Evolutionary conservation across 2,329 filamentous ascomycete genomes (phyloP).

Genomic region (Paraphoma chrysanthemicola): DNA sequence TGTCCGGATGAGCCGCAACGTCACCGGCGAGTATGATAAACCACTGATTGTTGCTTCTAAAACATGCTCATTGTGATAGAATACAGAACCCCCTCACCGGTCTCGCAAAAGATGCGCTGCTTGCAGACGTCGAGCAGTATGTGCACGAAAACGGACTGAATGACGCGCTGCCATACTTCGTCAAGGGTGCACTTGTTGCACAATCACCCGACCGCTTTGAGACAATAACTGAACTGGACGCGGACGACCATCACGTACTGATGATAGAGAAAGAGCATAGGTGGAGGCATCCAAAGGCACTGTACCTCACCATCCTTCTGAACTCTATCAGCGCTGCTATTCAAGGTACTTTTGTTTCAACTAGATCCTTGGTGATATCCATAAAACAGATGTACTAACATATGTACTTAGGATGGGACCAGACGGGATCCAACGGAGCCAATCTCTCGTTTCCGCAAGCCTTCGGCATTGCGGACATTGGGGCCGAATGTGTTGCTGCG

Average conservation of each 20-base stretch:
- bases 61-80: constrained; percentile 34
- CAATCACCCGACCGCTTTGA: constrained; percentile 71
- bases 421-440: constrained; percentile 60
- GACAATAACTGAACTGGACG: constrained; percentile 64
- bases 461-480: constrained; percentile 54
- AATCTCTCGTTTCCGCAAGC: constrained; percentile 65
- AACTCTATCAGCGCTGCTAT: constrained; percentile 73
- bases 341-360: constrained; percentile 67
- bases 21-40: constrained; percentile 21
- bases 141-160: constrained; percentile 67
- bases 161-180: constrained; percentile 60
- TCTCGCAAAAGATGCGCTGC: constrained; percentile 58
- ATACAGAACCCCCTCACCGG: constrained; percentile 63
- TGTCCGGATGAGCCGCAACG: constrained; percentile 15
- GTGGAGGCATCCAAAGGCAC: constrained; percentile 61
- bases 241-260: constrained; percentile 66
- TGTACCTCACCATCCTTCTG: constrained; percentile 70
- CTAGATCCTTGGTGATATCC: constrained; percentile 24
- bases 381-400: neutral
- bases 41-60: neutral
- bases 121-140: constrained; percentile 65
- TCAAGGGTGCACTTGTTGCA: constrained; percentile 68
- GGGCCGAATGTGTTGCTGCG: constrained; percentile 8
- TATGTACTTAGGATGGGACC: constrained; percentile 55
- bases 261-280: constrained; percentile 67